A percentile compares a stretch with the other conserved stretches of the same genome.
Evolutionary conservation across 164 flowering plant species (phyloP).

Genomic region (Vitis riparia): DNA sequence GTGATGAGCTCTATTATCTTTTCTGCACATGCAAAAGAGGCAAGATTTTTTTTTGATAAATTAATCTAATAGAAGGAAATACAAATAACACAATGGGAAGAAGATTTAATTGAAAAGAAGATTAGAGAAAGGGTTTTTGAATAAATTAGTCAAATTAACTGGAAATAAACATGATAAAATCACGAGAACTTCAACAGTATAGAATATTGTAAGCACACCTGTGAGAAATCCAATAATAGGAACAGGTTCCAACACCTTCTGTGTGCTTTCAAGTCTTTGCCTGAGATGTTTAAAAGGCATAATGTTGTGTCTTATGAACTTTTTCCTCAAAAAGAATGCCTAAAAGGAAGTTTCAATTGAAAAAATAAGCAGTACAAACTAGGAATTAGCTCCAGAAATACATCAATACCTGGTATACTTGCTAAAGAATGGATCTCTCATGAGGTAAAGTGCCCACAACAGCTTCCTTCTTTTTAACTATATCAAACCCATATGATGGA

Average conservation of each 20-base stretch:
- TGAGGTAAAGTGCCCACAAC: conserved; percentile 86
- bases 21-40: conserved; percentile 45
- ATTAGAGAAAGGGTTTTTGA: no score
- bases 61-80: no score
- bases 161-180: neutral
- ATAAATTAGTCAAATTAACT: neutral
- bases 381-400: neutral
- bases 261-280: conserved; percentile 64
- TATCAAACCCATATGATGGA: conserved; percentile 11
- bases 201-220: conserved; percentile 35
- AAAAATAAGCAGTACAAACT: neutral
- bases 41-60: neutral
- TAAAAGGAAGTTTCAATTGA: no score
- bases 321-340: no score
- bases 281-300: conserved; percentile 38
- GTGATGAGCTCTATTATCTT: conserved; percentile 81
- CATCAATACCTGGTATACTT: conserved; percentile 70
- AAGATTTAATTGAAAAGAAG: no score
- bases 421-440: conserved; percentile 97
- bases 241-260: conserved; percentile 65
- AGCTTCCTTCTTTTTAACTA: conserved; percentile 84
- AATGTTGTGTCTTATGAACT: neutral
- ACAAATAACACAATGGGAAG: no score
- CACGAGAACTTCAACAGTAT: no score
- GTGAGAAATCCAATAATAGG: conserved; percentile 81